Evolutionary conservation across 441 rosid species (phyloP), one percentile per base, ranked within the genome.

Genomic region (Omphalea diandra): DNA sequence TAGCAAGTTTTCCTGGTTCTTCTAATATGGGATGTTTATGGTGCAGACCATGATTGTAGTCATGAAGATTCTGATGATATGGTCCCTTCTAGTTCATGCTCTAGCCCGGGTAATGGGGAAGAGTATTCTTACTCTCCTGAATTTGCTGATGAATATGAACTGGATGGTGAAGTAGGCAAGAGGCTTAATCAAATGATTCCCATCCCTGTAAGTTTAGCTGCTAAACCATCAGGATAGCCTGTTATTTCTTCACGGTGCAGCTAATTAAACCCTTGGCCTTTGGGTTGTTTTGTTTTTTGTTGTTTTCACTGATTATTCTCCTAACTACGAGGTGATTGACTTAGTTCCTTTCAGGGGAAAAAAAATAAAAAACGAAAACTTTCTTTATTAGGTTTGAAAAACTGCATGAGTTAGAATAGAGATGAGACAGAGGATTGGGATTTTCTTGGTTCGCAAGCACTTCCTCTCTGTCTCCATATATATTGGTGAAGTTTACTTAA

Each of bases 131-230:
- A 79, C 68, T 67, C 86, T 17, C 73, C 75, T 55, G 87, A 85
- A 63, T 74, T 70, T 61, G 61, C 68, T 10, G 87, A 86, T 83
- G 90, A 80, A 71, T 71, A 69, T 70, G 83, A 11, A 38, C 32
- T 71, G 54, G 65, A 73, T 60, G 88, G 76, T 46, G 93, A 88
- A 83, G 86, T 88, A 53, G 88, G 85, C 52, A 85, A 86, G 80
- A 79, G 85, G 83, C 75, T 90, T 73, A 85, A 84, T 82, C 88
- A 84, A 79, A 76, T 90, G 96, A 72, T 88, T 76, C 84, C 87
- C 43, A 84, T 90, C 71, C 96, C 87, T n/a, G 96, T 90, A 82
- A 83, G 96, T 83, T 41, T 49, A 38, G 41, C 31, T 35, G 31
- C 35, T 46, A 52, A 12, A 60, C 70, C 38, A 58, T 74, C 32